phyloP scores from a whole-genome alignment of 352 stramenopile species.

The Pythium biforme region DNA sequence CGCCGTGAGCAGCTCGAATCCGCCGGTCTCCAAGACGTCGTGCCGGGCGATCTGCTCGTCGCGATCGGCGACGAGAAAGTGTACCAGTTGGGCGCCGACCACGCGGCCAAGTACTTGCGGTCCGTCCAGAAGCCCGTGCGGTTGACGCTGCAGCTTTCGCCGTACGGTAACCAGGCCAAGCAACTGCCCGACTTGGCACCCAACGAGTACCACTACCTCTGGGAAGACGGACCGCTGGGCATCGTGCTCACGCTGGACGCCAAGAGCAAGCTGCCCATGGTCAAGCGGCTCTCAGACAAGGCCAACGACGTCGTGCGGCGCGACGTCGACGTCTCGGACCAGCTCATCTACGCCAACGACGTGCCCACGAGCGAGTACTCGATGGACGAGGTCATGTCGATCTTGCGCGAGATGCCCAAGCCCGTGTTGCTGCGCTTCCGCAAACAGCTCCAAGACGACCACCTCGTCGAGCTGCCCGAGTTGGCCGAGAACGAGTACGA shows the following conservation, averaged over 20 bases:
- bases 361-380: constrained; percentile 67
- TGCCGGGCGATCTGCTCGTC: constrained; percentile 71
- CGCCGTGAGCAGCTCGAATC: constrained; percentile 29
- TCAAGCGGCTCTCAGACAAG: constrained; percentile 75
- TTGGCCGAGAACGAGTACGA: constrained; percentile 74
- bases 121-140: constrained; percentile 67
- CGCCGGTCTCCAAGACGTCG: constrained; percentile 63
- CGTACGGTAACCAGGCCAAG: constrained; percentile 48
- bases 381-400: constrained; percentile 68
- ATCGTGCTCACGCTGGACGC: constrained; percentile 71
- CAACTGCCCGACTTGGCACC: constrained; percentile 52
- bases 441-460: constrained; percentile 47
- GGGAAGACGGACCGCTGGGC: constrained; percentile 65
- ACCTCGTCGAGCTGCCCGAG: constrained; percentile 49
- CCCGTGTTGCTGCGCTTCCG: constrained; percentile 76
- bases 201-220: constrained; percentile 83
- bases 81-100: constrained; percentile 63
- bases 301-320: constrained; percentile 42
- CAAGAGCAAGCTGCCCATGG: constrained; percentile 67
- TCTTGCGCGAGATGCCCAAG: constrained; percentile 78
- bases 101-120: constrained; percentile 64
- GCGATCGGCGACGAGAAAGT: constrained; percentile 77
- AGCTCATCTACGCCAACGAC: constrained; percentile 83
- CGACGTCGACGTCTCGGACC: constrained; percentile 55
- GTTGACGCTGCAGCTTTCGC: constrained; percentile 65